A percentile compares a stretch with the other conserved stretches of the same genome.
phyloP scores from a whole-genome alignment of 2,329 filamentous ascomycete genomes.

The Beauveria rudraprayagi region DNA sequence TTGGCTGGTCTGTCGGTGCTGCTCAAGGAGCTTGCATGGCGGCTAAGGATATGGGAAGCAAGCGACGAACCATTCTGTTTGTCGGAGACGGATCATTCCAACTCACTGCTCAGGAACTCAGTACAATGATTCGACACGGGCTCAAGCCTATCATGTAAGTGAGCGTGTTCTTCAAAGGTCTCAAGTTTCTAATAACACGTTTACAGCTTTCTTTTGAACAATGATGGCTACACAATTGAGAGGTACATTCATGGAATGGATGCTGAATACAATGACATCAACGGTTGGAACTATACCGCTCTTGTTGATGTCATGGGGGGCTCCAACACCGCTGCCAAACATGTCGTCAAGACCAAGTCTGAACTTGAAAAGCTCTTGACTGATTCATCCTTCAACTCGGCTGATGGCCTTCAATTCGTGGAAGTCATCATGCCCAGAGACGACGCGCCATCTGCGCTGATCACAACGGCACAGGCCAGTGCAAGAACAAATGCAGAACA shows the following conservation, averaged over 20 bases:
- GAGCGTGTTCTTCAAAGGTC: neutral
- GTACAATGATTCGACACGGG: constrained; percentile 70
- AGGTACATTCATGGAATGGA: constrained; percentile 80
- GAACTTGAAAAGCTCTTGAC: constrained; percentile 59
- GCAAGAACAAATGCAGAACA: constrained; percentile 56
- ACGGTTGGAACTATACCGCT: constrained; percentile 64
- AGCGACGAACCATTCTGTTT: constrained; percentile 68
- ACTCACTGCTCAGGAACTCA: constrained; percentile 74
- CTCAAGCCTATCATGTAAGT: constrained; percentile 69
- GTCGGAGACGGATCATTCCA: constrained; percentile 87
- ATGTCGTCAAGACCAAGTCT: constrained; percentile 59
- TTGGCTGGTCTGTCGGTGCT: constrained; percentile 53
- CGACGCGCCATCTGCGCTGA: constrained; percentile 65
- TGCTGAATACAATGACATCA: constrained; percentile 72
- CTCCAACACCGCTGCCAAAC: constrained; percentile 50
- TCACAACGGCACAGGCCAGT: constrained; percentile 61
- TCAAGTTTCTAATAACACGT: neutral
- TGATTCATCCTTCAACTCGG: constrained; percentile 54
- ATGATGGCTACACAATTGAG: constrained; percentile 85
- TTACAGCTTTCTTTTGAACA: constrained; percentile 65
- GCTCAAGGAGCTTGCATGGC: constrained; percentile 63
- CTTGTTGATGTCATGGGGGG: constrained; percentile 62
- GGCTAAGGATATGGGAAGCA: constrained; percentile 52
- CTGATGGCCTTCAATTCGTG: constrained; percentile 57
- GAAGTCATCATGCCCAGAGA: constrained; percentile 75